Base-by-base conservation (phyloP, 768 basidiomycete genomes). In the Amanita jacksonii region DNA sequence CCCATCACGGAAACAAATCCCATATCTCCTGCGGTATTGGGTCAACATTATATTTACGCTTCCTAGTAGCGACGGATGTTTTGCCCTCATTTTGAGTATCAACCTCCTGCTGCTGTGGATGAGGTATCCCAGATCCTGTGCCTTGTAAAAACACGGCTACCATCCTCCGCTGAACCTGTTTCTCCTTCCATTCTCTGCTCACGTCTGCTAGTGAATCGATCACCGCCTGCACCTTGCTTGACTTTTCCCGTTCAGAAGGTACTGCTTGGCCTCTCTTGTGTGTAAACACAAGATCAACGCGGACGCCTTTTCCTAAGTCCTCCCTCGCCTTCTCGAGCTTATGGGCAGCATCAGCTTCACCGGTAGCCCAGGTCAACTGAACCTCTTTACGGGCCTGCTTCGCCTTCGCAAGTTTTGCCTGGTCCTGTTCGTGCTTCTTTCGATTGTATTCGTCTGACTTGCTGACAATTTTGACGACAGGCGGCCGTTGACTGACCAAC, bases 341-440 rank as follows among this genome's bases (percentile, higher is more conserved):
- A 59, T 81, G 81, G 28, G 65, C 66, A 15, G 80, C 53, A 53
- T 91, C 88, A 5, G 68, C 73, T 23, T 57, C 50, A 5, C 64
- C 74, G 9, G 79, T 72, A 2, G 65, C 68, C 83, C 85, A 90
- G 9, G 79, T 76, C 36, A 90, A 54, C 60, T 84, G 81, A 4
- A 86, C 65, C 63, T 85, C 80, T 64, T 87, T 88, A 43, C 63
- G 55, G 16, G 57, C 47, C 46, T 67, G 57, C 41, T 62, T 56
- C 35, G 60, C 50, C 31, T 45, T 52, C 5, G 52, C 51, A 38
- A 52, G 63, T 50, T 65, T 67, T 40, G 58, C 61, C 50, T 64
- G 63, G 38, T 54, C 58, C 50, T 63, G 66, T 39, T 59, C 51
- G 44, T 63, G 59, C 48, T 62, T 65, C 15, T 63, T 56, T 49